Evolutionary conservation across 768 basidiomycete species (phyloP), one percentile per base, ranked within the genome.

Genomic region (Nevesoporus exiguus): DNA sequence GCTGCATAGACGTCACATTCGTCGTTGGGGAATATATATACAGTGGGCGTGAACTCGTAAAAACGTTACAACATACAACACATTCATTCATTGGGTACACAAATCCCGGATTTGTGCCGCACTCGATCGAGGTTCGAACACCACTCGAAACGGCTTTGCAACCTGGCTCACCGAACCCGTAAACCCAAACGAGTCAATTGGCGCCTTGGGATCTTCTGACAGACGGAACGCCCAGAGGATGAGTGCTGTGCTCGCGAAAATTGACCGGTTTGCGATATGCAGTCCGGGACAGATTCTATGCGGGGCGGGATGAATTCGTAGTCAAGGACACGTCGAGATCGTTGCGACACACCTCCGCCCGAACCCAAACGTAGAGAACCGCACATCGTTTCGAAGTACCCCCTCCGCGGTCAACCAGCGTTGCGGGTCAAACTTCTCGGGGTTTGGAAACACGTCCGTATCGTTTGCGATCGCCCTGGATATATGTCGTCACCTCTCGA

Each of bases 401-500:
- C 54, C 47, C 13, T 49, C 30, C 0, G 10, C 24, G 1, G 54
- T 56, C 30, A 49, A 40, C 53, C 56, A 56, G 9, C 55, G 42
- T 27, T 48, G 53, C 0, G n/a, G 41, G 11, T 56, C 55, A 39
- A 57, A 57, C 19, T 3, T 39, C 7, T 47, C 54, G 5, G 55
- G 54, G 29, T 49, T 34, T 17, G 47, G 56, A 15, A 57, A 49
- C 2, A 56, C 30, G 3, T 56, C 54, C 1, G 34, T 36, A 24
- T 57, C 56, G 15, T 40, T 57, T 3, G 56, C 54, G 31, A 56
- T 57, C 13, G 47, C 47, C 56, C 53, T 49, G 22, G n/a, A 33
- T 1, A n/a, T 25, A 27, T 19, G n/a, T 37, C 34, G 30, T 39
- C 17, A 6, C 19, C n/a, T 27, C 15, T 31, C 2, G 2, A 9